These are phyloP conservation scores for Populus hybrid DNA, from an alignment of 441 rosid genomes.

Conservation along the genomic window DNA sequence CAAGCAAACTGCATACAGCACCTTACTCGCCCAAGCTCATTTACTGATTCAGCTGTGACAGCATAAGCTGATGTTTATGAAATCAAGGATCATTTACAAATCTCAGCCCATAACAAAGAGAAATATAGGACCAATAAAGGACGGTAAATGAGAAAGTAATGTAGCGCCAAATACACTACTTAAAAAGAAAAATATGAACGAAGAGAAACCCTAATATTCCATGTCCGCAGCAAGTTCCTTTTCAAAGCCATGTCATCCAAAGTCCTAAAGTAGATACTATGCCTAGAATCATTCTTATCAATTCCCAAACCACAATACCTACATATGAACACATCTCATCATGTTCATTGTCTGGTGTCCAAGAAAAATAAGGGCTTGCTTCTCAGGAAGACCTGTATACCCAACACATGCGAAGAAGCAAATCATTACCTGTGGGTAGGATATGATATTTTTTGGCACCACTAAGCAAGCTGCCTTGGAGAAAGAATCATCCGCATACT, in stretches of 20 bases:
- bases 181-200: neutral
- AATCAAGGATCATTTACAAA: neutral
- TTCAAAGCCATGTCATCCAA: neutral
- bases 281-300: neutral
- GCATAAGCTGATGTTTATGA: neutral
- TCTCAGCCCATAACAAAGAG: neutral
- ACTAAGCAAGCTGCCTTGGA: constrained; percentile 89
- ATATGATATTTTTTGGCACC: constrained; percentile 70
- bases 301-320: neutral
- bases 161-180: neutral
- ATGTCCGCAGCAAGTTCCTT: neutral
- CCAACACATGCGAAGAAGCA: neutral
- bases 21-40: neutral
- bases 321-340: neutral
- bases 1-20: neutral
- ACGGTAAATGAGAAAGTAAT: neutral
- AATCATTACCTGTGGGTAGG: constrained; percentile 84
- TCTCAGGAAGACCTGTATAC: neutral
- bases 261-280: too few relatives aligned
- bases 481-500: constrained; percentile 79
- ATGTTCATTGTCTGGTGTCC: neutral
- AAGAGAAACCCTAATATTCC: neutral
- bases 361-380: neutral
- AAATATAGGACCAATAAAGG: neutral
- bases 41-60: neutral